These are phyloP conservation scores for Vinca minor DNA, from an alignment of 257 asterid genomes.

Conservation along the genomic window DNA sequence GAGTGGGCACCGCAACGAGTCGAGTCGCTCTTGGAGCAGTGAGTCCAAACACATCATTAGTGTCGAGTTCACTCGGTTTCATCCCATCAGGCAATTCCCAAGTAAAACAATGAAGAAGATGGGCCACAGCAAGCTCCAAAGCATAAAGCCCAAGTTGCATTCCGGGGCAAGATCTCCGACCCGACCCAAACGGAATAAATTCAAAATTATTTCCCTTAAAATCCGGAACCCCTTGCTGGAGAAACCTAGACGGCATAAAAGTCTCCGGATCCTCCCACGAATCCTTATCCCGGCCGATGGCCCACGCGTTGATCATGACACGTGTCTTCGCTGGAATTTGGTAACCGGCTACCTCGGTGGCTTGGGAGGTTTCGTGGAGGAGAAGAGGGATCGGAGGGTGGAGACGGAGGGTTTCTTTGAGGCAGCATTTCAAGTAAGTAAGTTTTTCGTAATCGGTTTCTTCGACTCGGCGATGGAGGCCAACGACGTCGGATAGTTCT, in stretches of 20 bases:
- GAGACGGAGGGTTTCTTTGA: slow-evolving; percentile 73
- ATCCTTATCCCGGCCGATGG: slow-evolving; percentile 60
- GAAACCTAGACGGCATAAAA: slow-evolving; percentile 53
- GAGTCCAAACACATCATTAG: slow-evolving; percentile 71
- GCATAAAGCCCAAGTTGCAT: slow-evolving; percentile 86
- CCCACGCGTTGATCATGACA: slow-evolving; percentile 76
- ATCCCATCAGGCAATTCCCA: slow-evolving; percentile 94
- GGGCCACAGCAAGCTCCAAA: slow-evolving; percentile 71
- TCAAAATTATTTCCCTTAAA: slow-evolving; percentile 63
- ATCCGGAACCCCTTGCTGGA: slow-evolving; percentile 45
- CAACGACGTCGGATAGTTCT: slow-evolving; percentile 55
- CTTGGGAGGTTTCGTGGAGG: slow-evolving; percentile 74
- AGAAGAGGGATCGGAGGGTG: slow-evolving; percentile 93
- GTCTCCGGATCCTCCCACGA: slow-evolving; percentile 65
- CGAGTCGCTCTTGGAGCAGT: slow-evolving; percentile 79
- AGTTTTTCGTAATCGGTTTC: slow-evolving; percentile 66
- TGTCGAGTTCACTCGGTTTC: slow-evolving; percentile 67
- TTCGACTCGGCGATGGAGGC: slow-evolving; percentile 56
- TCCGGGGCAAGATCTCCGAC: slow-evolving; percentile 95
- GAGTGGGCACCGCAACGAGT: slow-evolving; percentile 64
- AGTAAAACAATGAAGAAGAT: slow-evolving; percentile 61
- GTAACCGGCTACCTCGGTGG: slow-evolving; percentile 55
- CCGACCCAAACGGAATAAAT: slow-evolving; percentile 86
- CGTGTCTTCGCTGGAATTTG: slow-evolving; percentile 53
- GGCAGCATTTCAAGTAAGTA: slow-evolving; percentile 46